These are phyloP conservation scores for Cutaneotrichosporon arboriforme DNA, from an alignment of 1,284 basidiomycete species.

Conservation along the genomic window DNA sequence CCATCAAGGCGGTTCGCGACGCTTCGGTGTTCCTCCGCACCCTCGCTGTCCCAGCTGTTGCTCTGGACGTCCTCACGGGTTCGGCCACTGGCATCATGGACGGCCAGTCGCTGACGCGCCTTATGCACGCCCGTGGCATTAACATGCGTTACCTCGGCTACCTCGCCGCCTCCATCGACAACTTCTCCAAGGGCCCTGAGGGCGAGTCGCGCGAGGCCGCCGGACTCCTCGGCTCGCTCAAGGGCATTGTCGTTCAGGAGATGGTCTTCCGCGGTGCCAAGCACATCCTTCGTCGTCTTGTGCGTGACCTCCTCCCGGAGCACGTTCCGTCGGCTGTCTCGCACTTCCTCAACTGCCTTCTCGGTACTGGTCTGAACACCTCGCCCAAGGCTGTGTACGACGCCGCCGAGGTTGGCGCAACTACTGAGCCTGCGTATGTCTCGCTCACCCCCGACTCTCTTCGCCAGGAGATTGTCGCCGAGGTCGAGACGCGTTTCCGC, in stretches of 20 bases:
- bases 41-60: constrained; percentile 50
- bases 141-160: constrained; percentile 57
- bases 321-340: constrained; percentile 49
- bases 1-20: constrained; percentile 54
- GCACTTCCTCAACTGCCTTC: constrained; percentile 58
- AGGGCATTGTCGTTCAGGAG: constrained; percentile 51
- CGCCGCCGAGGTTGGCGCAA: constrained; percentile 34
- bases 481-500: constrained; percentile 52
- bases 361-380: constrained; percentile 50
- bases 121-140: constrained; percentile 55
- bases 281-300: constrained; percentile 51
- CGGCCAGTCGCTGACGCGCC: constrained; percentile 51
- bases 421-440: constrained; percentile 47
- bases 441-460: constrained; percentile 52
- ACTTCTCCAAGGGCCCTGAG: constrained; percentile 43
- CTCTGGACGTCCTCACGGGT: constrained; percentile 52
- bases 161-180: constrained; percentile 47
- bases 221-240: constrained; percentile 42
- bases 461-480: constrained; percentile 43
- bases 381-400: constrained; percentile 47
- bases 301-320: constrained; percentile 44
- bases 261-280: constrained; percentile 56
- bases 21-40: constrained; percentile 53
- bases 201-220: constrained; percentile 25
- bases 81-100: constrained; percentile 51